Base-by-base conservation (phyloP, 2,329 filamentous ascomycete genomes). In the Diatrype stigma region DNA sequence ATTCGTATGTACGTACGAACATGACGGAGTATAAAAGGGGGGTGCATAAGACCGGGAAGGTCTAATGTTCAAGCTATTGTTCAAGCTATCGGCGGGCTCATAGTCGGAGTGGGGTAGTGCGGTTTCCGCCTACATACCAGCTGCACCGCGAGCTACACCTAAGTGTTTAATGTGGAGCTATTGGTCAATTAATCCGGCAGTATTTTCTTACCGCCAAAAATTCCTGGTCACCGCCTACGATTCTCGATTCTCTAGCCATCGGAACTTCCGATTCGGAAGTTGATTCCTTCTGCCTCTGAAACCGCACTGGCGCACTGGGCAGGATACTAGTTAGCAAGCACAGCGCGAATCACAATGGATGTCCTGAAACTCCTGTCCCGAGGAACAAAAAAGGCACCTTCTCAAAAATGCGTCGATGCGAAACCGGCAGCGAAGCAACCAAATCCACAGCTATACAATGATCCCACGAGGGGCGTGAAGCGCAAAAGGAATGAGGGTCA, bases 341-440 rank as follows among this genome's bases (percentile, higher is more conserved):
- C 17, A n/a, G 45, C 40, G 32, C 26, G 21, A 42, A 47, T 44
- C 50, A 59, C 46, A 50, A 89, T 89, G 86, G 86, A 91, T 70
- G 84, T 90, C 49, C 75, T 90, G 63, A 89, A 85, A 62, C 73
- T 91, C 30, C 73, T 91, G 52, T 89, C 87, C 34, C 79, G 87
- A 47, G 86, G 86, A 51, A 84, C 82, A 3, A 89, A 87, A 55
- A 75, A 75, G 61, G 71, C 75, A 14, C 63, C 26, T 30, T 30
- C 73, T 5, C 75, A 71, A 51, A 74, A 70, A 46, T 54, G 61
- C 11, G 60, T 63, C 17, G 54, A 65, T 12, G 56, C 56, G 6
- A 64, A 68, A 38, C 63, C 67, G 28, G 61, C 60, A 28, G 62
- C 67, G 54, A 80, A 78, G 21, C 74, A 74, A 55, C 71, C 79